phyloP scores from a whole-genome alignment of 805 yeast genomes.

The Wickerhamomyces bisporus region DNA sequence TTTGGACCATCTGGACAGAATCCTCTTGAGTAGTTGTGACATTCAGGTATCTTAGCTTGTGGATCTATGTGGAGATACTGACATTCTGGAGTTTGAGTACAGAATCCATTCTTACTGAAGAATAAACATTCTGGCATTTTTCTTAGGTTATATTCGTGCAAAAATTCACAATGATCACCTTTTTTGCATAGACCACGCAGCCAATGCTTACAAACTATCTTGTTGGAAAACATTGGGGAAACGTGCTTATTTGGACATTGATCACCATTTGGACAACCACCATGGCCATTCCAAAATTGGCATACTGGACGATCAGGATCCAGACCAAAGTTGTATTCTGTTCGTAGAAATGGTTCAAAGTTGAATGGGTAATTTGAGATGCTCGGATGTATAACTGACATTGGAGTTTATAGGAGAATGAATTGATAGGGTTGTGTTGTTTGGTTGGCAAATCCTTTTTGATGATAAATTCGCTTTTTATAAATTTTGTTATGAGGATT shows the following conservation, averaged over 20 bases:
- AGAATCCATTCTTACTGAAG: slow-evolving; percentile 72
- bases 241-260: slow-evolving; percentile 85
- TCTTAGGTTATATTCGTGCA: slow-evolving; percentile 89
- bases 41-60: slow-evolving; percentile 79
- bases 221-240: slow-evolving; percentile 56
- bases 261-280: slow-evolving; percentile 81
- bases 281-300: slow-evolving; percentile 59
- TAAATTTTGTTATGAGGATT: no score
- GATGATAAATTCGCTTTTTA: no score
- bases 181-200: slow-evolving; percentile 94
- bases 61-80: slow-evolving; percentile 91
- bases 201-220: slow-evolving; percentile 98
- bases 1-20: slow-evolving; percentile 90
- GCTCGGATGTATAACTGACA: slow-evolving; percentile 37
- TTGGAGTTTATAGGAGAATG: no score
- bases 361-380: slow-evolving; percentile 43
- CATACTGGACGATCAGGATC: slow-evolving; percentile 91
- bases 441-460: no score
- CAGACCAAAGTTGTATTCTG: slow-evolving; percentile 75
- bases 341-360: slow-evolving; percentile 78
- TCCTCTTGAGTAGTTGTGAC: slow-evolving; percentile 78
- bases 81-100: slow-evolving; percentile 93
- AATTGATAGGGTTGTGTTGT: no score
- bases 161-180: slow-evolving; percentile 92
- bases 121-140: slow-evolving; percentile 97